Percentiles rank a stretch among this genome's conserved stretches.
These are phyloP conservation scores for Teratosphaeria epicoccoides DNA, from an alignment of 2,329 filamentous ascomycete species.

Conservation along the genomic window DNA sequence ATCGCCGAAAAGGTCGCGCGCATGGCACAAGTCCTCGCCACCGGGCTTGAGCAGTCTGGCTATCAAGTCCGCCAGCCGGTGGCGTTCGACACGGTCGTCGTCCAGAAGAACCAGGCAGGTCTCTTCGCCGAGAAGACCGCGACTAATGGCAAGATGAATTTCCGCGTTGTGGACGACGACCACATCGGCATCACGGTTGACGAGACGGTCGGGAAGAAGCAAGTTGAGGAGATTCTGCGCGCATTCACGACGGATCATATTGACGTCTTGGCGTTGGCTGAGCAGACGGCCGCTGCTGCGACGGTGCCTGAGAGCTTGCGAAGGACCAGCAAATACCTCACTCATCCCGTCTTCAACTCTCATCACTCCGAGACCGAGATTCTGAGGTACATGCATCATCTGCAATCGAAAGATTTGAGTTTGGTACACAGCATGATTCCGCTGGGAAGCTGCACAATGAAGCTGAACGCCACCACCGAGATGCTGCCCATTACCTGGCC, in stretches of 20 bases:
- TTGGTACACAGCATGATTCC: conserved; percentile 97
- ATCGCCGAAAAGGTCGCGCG: conserved; percentile 72
- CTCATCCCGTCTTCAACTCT: conserved; percentile 87
- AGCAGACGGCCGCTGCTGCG: conserved; percentile 18
- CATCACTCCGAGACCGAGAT: conserved; percentile 94
- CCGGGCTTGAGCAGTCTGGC: conserved; percentile 42
- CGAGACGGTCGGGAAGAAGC: conserved; percentile 53
- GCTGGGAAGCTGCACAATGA: conserved; percentile 95
- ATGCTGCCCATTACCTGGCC: conserved; percentile 78
- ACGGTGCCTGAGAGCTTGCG: conserved; percentile 50
- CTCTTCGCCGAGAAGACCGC: conserved; percentile 43
- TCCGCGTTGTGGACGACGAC: conserved; percentile 51
- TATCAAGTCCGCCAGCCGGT: conserved; percentile 34
- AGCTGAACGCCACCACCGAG: conserved; percentile 80
- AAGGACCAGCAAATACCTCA: conserved; percentile 66
- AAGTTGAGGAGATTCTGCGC: conserved; percentile 47
- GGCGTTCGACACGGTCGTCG: conserved; percentile 67
- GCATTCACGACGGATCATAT: conserved; percentile 41
- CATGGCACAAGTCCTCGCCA: conserved; percentile 53
- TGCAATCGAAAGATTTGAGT: conserved; percentile 89
- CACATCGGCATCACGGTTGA: conserved; percentile 67
- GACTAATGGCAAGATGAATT: conserved; percentile 44
- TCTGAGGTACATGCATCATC: conserved; percentile 82
- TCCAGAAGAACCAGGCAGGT: conserved; percentile 41
- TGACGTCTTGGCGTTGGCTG: conserved; percentile 23